Conservation (phyloP, 257 asterid genomes). For the Nicotiana paniculata region DNA sequence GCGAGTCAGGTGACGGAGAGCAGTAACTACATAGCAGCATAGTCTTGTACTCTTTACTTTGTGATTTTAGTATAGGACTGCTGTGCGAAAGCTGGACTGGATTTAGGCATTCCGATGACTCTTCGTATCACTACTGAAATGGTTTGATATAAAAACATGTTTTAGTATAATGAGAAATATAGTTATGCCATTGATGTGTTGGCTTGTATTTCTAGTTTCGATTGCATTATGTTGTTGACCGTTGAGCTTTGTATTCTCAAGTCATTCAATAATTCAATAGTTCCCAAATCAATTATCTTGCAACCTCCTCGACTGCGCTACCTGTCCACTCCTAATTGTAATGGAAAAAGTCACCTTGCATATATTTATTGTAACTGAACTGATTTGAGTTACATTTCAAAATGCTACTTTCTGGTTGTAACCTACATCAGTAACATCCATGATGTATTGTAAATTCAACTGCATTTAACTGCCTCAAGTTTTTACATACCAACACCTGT, state of each 20-base stretch:
- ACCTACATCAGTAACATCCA: no score
- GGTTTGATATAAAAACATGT: not conserved
- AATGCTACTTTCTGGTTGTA: no score
- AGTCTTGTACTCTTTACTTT: constrained; percentile 21
- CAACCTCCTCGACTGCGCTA: not conserved
- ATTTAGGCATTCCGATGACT: not conserved
- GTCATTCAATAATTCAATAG: not conserved
- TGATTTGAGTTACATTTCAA: no score
- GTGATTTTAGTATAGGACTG: not conserved
- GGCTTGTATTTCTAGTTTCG: not conserved
- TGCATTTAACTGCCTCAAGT: no score
- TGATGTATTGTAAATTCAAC: no score
- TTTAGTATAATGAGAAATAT: not conserved
- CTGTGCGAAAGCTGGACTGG: no score
- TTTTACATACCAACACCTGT: no score
- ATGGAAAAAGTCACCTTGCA: no score
- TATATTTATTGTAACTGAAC: no score
- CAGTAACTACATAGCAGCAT: constrained; percentile 25
- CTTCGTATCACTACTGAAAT: not conserved
- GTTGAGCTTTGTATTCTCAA: not conserved
- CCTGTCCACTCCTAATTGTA: no score
- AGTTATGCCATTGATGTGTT: not conserved
- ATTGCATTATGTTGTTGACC: not conserved
- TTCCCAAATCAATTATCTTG: not conserved
- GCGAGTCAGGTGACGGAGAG: constrained; percentile 41